Evolutionary conservation across 331 rosid species (phyloP), one percentile per base, ranked within the genome.

Genomic region (Rosa hybrid): DNA sequence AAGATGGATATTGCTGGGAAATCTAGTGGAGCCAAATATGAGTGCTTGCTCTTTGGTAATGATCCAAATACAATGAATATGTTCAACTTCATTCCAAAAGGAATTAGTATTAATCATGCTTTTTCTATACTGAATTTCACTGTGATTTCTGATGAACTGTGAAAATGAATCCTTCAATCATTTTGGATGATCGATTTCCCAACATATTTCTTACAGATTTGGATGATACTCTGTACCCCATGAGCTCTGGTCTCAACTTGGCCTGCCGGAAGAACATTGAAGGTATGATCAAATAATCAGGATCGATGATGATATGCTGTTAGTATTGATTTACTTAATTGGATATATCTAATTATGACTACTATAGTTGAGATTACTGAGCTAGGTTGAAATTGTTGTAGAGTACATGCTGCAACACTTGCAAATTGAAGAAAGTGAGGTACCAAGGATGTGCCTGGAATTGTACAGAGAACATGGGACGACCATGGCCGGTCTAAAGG

Each of bases 401-500:
- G 97, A 88, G 13, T 94, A 81, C 81, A 94, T 94, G 98, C 68
- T 85, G 87, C 87, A 87, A 74, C 59, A 80, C 71, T 81, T 94
- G 88, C 86, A 86, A 44, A 90, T 94, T 60, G 92, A 94, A 78
- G 94, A 92, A 78, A 87, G 78, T 75, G 83, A 84, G 86, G 98
- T 94, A 1, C 94, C 97, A 68, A 82, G 83, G 80, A 87, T 94
- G 92, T 94, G 97, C 83, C 76, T 92, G 56, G 93, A 91, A 50
- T 76, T 94, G 84, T 92, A 94, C 71, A 65, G 75, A 56, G 94
- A 94, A 84, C 71, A 89, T 48, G 98, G 98, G 64, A 94, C 98
- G 71, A 94, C 97, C 46, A 92, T 94, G 98, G 97, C 98, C 16
- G 97, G 98, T 76, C 78, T 94, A 2, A 92, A 92, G 92, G 98